Percentiles rank a stretch among this genome's conserved stretches.
phyloP scores from a whole-genome alignment of 768 basidiomycete species.

The Leucocoprinus birnbaumii region DNA sequence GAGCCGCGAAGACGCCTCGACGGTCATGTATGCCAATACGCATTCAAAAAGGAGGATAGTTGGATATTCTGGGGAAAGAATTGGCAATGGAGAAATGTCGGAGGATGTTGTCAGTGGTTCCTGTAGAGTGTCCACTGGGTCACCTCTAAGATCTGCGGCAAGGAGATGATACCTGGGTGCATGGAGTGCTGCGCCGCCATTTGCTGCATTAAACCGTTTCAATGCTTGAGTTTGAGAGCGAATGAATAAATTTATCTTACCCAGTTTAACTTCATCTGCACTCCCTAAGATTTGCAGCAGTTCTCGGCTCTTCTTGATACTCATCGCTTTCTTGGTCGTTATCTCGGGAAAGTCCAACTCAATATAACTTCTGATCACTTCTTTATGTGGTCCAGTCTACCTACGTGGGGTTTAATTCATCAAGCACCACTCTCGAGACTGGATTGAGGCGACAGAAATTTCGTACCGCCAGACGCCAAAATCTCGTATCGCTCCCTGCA shows the following conservation, averaged over 20 bases:
- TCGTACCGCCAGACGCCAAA: constrained; percentile 80
- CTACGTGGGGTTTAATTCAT: constrained; percentile 16
- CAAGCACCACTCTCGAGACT: not conserved
- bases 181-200: constrained; percentile 60
- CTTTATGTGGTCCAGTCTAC: constrained; percentile 56
- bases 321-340: constrained; percentile 79
- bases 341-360: constrained; percentile 92
- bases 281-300: constrained; percentile 50
- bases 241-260: constrained; percentile 26
- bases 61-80: constrained; percentile 63
- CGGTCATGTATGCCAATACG: constrained; percentile 84
- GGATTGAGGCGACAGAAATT: not conserved
- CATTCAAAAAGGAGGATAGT: constrained; percentile 93
- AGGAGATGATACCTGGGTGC: constrained; percentile 65
- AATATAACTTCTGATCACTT: constrained; percentile 58
- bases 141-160: constrained; percentile 70
- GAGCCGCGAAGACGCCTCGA: constrained; percentile 52
- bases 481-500: constrained; percentile 93
- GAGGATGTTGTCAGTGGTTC: constrained; percentile 20
- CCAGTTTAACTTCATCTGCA: constrained; percentile 36
- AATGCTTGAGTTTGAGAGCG: not conserved
- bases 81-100: constrained; percentile 16
- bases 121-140: constrained; percentile 46
- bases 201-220: constrained; percentile 32
- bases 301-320: constrained; percentile 66